Evolutionary conservation across 225 moss, liverwort and hornwort genomes (phyloP), one percentile per base, ranked within the genome.

Genomic region (Straminergon stramineum): DNA sequence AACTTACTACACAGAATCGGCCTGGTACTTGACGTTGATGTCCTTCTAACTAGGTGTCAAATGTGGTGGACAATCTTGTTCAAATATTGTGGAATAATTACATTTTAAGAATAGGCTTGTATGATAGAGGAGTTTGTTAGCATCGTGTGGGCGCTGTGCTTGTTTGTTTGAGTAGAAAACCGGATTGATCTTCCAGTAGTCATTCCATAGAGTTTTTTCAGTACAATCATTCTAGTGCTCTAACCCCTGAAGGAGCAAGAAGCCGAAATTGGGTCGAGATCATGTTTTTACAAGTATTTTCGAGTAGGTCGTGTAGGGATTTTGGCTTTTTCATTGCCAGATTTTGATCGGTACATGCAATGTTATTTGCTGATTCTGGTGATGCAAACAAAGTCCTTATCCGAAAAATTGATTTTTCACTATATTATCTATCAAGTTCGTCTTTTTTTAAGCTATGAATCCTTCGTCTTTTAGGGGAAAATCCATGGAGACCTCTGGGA

Each of bases 401-500:
- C 43, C 16, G 16, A 39, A 74, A 15, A 15, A 43, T 45, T 28
- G 43, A 74, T 27, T 28, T 26, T 28, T 74, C 41, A 43, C 27
- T 7, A 27, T 15, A 43, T 43, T 28, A 15, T 45, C 45, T 9
- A 43, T 74, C 45, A 45, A 74, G 17, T 28, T 45, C 28, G 9
- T 74, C 74, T 34, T 65, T 30, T 30, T 17, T 8, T 9, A 66
- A 34, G 17, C 34, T 17, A 16, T 8, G 66, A 34, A 34, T 34
- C 18, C 66, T 66, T 66, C 8, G 34, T 9, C 16, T 32, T 66
- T 34, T 66, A 34, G 34, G 43, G 17, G 45, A 45, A n/a, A 45
- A 78, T 56, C n/a, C 58, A 93, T 88, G 90, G 86, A 93, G 67
- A 64, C 65, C 55, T 80, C 74, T 30, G 79, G 83, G 73, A 75